Evolutionary conservation across 768 basidiomycete genomes (phyloP), one percentile per base, ranked within the genome.

Genomic region (Xerocomus potaroensis): DNA sequence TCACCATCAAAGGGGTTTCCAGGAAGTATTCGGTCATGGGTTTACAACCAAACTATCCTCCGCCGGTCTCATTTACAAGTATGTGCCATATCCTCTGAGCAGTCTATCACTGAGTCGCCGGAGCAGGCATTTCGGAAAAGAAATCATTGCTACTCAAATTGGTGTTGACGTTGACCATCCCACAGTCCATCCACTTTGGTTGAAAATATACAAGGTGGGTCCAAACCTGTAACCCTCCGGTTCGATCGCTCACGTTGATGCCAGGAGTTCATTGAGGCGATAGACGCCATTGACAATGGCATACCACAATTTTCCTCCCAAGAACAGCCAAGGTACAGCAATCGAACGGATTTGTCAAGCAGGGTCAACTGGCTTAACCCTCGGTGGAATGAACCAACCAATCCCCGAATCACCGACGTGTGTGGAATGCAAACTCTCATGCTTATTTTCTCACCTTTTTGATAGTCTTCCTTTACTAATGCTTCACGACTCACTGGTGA

Each of bases 61-160:
- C 14, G 95, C 95, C 2, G 95, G 95, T 12, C 71, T 99, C 54
- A 78, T 99, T 27, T 98, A 95, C 80, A 99, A 98, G 95, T 91
- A 57, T 47, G 81, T 68, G 7, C 10, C 18, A 41, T 31, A 12
- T 46, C 27, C 44, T 24, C 34, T 30, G n/a, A n/a, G n/a, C n/a
- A n/a, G n/a, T n/a, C n/a, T 29, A 39, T 38, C 29, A 22, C 49
- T 49, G 34, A 46, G 3, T 31, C 42, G 45, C 37, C 26, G 42
- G 16, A 29, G 12, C 16, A 91, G 91, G 65, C 94, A 95, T 65
- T 95, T 91, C 58, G 93, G 93, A 7, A 77, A 82, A 58, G 84
- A 92, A 54, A 82, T 97, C 51, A 83, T 99, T 48, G 77, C 87
- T 12, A 76, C 76, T 52, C 69, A 72, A 37, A 70, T 78, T 12